phyloP scores from a whole-genome alignment of 306 rosid species.

The Castanospermum australe region DNA sequence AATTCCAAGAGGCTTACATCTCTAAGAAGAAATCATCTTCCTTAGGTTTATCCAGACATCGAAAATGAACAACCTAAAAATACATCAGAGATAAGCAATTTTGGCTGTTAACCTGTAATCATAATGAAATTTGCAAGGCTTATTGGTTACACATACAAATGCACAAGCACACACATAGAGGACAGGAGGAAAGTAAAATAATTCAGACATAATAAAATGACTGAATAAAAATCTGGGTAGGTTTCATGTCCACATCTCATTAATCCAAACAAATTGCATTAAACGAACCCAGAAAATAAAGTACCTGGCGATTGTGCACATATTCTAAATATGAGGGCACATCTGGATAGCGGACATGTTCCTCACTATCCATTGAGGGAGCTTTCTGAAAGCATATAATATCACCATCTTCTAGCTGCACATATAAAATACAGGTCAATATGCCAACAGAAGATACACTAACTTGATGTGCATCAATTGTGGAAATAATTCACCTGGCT shows the following conservation, averaged over 20 bases:
- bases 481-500: constrained; percentile 60
- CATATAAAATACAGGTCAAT: constrained; percentile 7
- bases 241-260: neutral
- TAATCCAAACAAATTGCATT: constrained; percentile 10
- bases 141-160: neutral
- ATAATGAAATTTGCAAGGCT: constrained; percentile 5
- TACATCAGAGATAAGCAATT: constrained; percentile 15
- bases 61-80: constrained; percentile 78
- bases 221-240: neutral
- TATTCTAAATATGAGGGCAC: constrained; percentile 92
- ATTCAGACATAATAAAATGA: neutral
- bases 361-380: constrained; percentile 49
- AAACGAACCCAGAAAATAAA: neutral
- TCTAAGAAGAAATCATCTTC: constrained; percentile 79
- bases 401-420: constrained; percentile 94
- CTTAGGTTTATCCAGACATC: constrained; percentile 79
- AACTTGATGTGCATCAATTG: neutral
- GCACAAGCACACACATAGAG: neutral
- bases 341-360: constrained; percentile 68
- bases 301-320: constrained; percentile 90
- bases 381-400: constrained; percentile 86
- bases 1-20: constrained; percentile 51
- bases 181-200: neutral
- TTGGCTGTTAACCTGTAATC: constrained; percentile 14
- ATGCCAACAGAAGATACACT: constrained; percentile 3